Conservation (phyloP, 495 filamentous ascomycete species). For the Neurospora intermedia region DNA sequence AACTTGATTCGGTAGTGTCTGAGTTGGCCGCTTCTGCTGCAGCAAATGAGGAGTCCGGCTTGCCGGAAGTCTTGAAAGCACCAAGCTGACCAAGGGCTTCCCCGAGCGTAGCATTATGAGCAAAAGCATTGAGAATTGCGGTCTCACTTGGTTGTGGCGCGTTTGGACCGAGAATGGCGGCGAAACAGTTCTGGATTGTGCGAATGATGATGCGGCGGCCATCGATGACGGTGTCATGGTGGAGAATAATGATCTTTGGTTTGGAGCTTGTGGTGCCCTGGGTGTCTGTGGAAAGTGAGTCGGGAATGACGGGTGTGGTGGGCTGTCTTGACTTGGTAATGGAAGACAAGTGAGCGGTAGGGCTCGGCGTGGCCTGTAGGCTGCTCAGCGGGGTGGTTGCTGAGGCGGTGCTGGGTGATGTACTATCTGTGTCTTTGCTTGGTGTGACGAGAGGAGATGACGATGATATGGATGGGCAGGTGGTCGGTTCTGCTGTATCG, state of each 20-base stretch:
- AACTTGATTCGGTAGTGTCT: no score
- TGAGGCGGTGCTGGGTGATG: neutral
- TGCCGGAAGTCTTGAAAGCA: neutral
- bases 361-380: neutral
- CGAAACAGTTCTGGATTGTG: neutral
- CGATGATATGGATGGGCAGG: neutral
- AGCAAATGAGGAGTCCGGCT: neutral
- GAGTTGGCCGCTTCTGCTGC: no score
- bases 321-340: neutral
- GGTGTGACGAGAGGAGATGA: neutral
- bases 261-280: neutral
- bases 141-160: neutral
- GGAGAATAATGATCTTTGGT: neutral
- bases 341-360: neutral
- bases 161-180: neutral
- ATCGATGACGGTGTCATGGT: neutral
- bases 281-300: neutral
- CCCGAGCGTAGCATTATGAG: neutral
- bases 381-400: neutral
- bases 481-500: neutral
- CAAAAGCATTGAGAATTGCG: neutral
- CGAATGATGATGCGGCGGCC: neutral
- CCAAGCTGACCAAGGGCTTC: neutral
- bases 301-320: neutral
- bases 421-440: neutral